Evolutionary conservation across 768 basidiomycete species (phyloP).

Genomic region (Tulasnella sp.): DNA sequence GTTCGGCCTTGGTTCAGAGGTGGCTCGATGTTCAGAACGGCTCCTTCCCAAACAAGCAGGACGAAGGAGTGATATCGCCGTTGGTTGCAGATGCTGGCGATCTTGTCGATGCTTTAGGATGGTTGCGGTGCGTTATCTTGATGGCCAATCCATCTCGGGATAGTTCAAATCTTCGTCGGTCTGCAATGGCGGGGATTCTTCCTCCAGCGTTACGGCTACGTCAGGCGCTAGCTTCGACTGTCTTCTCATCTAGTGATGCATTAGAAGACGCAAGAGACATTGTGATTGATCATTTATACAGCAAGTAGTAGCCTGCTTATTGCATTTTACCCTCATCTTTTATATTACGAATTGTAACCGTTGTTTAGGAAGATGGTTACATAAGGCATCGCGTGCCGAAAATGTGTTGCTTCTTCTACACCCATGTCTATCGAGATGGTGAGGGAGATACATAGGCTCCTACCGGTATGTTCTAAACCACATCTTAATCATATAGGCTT

Average conservation of each 20-base stretch:
- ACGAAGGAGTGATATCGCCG: neutral
- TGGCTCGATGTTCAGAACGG: neutral
- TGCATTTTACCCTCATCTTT: too few relatives aligned
- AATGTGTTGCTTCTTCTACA: too few relatives aligned
- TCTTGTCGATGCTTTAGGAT: neutral
- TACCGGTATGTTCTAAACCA: neutral
- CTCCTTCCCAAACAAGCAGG: neutral
- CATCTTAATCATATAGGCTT: neutral
- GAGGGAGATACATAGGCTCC: neutral
- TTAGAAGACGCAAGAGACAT: constrained; percentile 10
- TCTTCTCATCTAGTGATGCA: neutral
- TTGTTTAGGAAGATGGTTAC: too few relatives aligned
- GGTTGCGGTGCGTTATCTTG: neutral
- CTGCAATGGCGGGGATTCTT: too few relatives aligned
- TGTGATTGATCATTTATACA: constrained; percentile 7
- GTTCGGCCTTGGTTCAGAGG: neutral
- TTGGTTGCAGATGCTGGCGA: neutral
- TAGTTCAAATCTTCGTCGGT: too few relatives aligned
- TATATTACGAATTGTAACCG: too few relatives aligned
- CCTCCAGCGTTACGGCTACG: neutral
- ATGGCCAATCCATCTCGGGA: neutral
- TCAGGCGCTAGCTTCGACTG: constrained; percentile 4
- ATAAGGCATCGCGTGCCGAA: too few relatives aligned
- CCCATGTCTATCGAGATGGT: neutral
- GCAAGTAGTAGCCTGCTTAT: too few relatives aligned